Evolutionary conservation across 2,329 filamentous ascomycete genomes (phyloP), one percentile per base, ranked within the genome.

Genomic region (Cladosporium colombiae): DNA sequence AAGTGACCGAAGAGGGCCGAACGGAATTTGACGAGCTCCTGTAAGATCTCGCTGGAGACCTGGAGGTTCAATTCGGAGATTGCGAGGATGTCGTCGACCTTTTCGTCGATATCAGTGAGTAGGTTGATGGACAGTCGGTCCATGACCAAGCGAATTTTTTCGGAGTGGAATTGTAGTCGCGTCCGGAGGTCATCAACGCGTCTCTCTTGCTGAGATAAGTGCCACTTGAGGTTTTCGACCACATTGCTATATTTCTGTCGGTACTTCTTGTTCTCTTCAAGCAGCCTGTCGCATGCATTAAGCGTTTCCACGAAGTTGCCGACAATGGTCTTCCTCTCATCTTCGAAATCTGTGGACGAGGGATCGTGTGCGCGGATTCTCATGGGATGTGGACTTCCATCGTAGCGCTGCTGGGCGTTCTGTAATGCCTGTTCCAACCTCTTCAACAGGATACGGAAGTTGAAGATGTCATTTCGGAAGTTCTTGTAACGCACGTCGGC

Each of bases 401-500:
- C 40, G 7, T 46, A 46, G 5, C 40, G 40, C 40, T 21, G 40
- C n/a, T 46, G 67, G 11, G 70, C 70, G 18, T 66, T 64, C 27
- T 63, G 52, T 16, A 71, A 66, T 2, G 69, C 64, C 16, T 63
- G 56, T 23, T 67, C 57, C 23, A 72, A 64, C 33, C 57, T 66
- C 49, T 69, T 59, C 2, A 72, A 65, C 5, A 67, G 56, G 21
- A 62, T 35, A 18, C 66, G 62, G 29, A 72, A 71, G 23, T 69
- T 65, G 62, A 66, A 46, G n/a, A 72, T 68, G 33, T 71, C 70
- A 16, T 67, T 65, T 27, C 64, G 66, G 66, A 72, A 71, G 23
- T 68, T 66, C 16, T 56, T 50, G 55, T 71, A 72, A n/a, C 66
- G 66, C 21, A 67, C 60, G 37, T 70, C 68, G 60, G 68, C 66